Evolutionary conservation across 2,329 filamentous ascomycete species (phyloP), one percentile per base, ranked within the genome.

Genomic region (Scorias spongiosa): DNA sequence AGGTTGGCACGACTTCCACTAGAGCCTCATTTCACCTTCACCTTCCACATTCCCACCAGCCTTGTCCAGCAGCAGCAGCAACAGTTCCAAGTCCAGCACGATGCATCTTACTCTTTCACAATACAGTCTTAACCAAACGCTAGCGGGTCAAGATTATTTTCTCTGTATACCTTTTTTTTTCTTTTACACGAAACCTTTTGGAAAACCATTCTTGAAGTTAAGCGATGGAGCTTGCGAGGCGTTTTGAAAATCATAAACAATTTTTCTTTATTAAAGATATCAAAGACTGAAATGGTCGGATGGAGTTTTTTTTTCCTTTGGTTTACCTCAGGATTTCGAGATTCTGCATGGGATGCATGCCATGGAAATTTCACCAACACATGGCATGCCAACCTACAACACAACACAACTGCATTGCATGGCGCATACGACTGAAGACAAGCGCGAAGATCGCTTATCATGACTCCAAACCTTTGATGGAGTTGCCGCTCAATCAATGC

Each of bases 1-100:
- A 71, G 85, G 84, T 68, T 93, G 84, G 78, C 79, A 84, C 64
- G 78, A 79, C 61, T 70, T 76, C 63, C 74, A 77, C 63, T 71
- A 40, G 38, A 36, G 32, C 32, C 15, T 9, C 32, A 32, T n/a
- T 32, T 9, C 11, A 15, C 32, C 29, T 9, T 36, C 12, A 26
- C 20, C 20, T 26, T 26, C 20, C 20, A 26, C 20, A 3, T 36
- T 36, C 15, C 32, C 11, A 36, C 32, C 32, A 36, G 9, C 9
- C 32, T 36, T 9, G 32, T 36, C 32, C 32, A 36, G 15, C 32
- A 36, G 5, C 32, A 26, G 20, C 20, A 26, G 7, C n/a, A n/a
- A n/a, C n/a, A n/a, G n/a, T 32, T 12, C 9, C 12, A 36, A 36
- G 32, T 36, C 32, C 32, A 36, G 15, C 32, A 36, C 32, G 32